These are phyloP conservation scores for Metschnikowia drakensbergensis DNA, from an alignment of 805 yeast genomes.

Conservation along the genomic window DNA sequence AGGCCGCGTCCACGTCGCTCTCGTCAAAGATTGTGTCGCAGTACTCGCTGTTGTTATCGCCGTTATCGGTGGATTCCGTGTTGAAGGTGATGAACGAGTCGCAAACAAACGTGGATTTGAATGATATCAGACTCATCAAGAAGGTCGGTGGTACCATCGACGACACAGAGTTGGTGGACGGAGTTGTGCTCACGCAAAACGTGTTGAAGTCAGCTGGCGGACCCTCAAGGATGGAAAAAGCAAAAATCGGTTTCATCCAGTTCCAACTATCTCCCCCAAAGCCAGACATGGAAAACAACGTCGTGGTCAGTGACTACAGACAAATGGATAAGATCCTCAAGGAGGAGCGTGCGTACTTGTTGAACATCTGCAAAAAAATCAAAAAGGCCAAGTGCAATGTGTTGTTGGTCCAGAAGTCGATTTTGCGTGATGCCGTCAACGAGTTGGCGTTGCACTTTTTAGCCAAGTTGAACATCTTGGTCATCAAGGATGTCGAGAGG, in stretches of 20 bases:
- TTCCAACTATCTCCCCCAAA: constrained; percentile 95
- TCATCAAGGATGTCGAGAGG: constrained; percentile 90
- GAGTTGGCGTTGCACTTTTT: constrained; percentile 93
- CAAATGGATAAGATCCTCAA: constrained; percentile 98
- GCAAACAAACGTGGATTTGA: constrained; percentile 71
- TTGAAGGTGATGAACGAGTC: constrained; percentile 64
- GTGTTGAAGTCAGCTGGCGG: constrained; percentile 92
- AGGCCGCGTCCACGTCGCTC: constrained; percentile 93
- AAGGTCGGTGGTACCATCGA: constrained; percentile 98
- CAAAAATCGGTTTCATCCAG: constrained; percentile 83
- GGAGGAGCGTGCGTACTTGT: constrained; percentile 93
- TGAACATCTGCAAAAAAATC: constrained; percentile 92
- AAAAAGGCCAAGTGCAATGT: constrained; percentile 97
- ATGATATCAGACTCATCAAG: constrained; percentile 84
- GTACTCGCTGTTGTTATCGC: constrained; percentile 79
- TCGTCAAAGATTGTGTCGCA: constrained; percentile 95
- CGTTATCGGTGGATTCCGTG: constrained; percentile 92
- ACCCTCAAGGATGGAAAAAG: constrained; percentile 91
- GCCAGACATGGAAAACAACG: constrained; percentile 96
- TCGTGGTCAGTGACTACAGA: constrained; percentile 95
- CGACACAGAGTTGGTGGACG: constrained; percentile 88
- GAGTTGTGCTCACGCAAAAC: constrained; percentile 89
- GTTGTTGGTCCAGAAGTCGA: constrained; percentile 84
- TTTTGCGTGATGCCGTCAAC: constrained; percentile 89
- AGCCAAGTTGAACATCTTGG: constrained; percentile 89